Evolutionary conservation across 1,284 basidiomycete species (phyloP).

Genomic region (Gymnopus androsaceus): DNA sequence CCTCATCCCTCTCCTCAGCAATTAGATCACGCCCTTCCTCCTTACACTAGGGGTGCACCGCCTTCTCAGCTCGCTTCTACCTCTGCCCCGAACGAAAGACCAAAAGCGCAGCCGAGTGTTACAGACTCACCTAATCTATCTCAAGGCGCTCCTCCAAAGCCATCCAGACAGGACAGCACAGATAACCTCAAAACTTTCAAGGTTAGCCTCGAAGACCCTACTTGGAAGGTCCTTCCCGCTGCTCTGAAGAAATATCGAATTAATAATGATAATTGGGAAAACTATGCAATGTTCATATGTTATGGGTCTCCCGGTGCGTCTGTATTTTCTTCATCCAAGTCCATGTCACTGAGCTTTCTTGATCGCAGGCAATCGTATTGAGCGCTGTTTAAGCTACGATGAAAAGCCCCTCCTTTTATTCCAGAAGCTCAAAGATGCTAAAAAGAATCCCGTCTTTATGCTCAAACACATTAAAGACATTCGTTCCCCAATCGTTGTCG

Average conservation of each 20-base stretch:
- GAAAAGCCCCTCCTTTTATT: conserved; percentile 97
- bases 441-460: conserved; percentile 99
- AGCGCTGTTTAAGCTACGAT: conserved; percentile 95
- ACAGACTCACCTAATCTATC: conserved; percentile 36
- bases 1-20: conserved; percentile 78
- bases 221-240: conserved; percentile 96
- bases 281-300: conserved; percentile 99
- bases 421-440: conserved; percentile 95
- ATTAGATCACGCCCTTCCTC: conserved; percentile 63
- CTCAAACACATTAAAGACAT: conserved; percentile 98
- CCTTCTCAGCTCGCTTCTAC: conserved; percentile 21
- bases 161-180: conserved; percentile 63
- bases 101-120: conserved; percentile 29
- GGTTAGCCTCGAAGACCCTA: conserved; percentile 93
- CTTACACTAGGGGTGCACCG: conserved; percentile 34
- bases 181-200: conserved; percentile 87
- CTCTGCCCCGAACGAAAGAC: conserved; percentile 22
- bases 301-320: conserved; percentile 84
- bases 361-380: conserved; percentile 68
- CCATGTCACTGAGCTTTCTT: conserved; percentile 4
- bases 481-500: conserved; percentile 92
- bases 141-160: conserved; percentile 40
- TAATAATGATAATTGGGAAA: conserved; percentile 97
- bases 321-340: conserved; percentile 6
- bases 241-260: conserved; percentile 99